A percentile compares a stretch with the other conserved stretches of the same genome.
These are phyloP conservation scores for Monascus ruber DNA, from an alignment of 2,329 filamentous ascomycete species.

Conservation along the genomic window DNA sequence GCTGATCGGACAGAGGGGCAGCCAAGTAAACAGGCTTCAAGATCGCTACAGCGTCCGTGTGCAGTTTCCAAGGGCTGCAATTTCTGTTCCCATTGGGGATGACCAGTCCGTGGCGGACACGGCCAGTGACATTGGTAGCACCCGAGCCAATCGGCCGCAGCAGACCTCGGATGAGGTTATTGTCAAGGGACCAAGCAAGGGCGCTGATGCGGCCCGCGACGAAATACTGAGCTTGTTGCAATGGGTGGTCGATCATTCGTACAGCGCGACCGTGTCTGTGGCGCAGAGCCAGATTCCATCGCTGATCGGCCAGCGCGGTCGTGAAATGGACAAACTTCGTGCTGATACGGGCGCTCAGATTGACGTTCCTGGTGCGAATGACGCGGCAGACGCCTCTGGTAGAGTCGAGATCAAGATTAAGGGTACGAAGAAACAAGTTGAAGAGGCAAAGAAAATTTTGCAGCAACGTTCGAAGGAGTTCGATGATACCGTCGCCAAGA, in stretches of 20 bases:
- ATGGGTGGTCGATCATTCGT: slow-evolving; percentile 80
- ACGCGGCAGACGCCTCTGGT: slow-evolving; percentile 52
- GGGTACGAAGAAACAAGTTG: slow-evolving; percentile 83
- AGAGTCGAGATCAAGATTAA: slow-evolving; percentile 81
- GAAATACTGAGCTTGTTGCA: slow-evolving; percentile 82
- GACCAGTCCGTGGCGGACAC: slow-evolving; percentile 61
- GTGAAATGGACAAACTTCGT: slow-evolving; percentile 81
- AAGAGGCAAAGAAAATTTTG: slow-evolving; percentile 80
- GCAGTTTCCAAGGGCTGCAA: slow-evolving; percentile 70
- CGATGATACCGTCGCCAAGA: slow-evolving; percentile 76
- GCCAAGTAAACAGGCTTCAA: slow-evolving; percentile 83
- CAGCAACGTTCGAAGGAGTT: slow-evolving; percentile 79
- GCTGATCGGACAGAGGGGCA: slow-evolving; percentile 78
- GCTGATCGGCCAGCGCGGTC: slow-evolving; percentile 80
- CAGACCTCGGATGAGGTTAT: slow-evolving; percentile 82
- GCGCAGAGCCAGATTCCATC: slow-evolving; percentile 89
- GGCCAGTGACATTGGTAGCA: slow-evolving; percentile 52
- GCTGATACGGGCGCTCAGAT: slow-evolving; percentile 77
- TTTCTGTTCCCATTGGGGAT: slow-evolving; percentile 40
- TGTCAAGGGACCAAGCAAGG: slow-evolving; percentile 82
- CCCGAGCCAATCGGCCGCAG: slow-evolving; percentile 51
- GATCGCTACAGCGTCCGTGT: slow-evolving; percentile 88
- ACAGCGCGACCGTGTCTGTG: slow-evolving; percentile 67
- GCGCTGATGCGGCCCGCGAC: slow-evolving; percentile 81
- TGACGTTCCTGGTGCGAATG: slow-evolving; percentile 74